Conservation (phyloP, 2,329 filamentous ascomycete genomes). For the Alternaria consortialis region DNA sequence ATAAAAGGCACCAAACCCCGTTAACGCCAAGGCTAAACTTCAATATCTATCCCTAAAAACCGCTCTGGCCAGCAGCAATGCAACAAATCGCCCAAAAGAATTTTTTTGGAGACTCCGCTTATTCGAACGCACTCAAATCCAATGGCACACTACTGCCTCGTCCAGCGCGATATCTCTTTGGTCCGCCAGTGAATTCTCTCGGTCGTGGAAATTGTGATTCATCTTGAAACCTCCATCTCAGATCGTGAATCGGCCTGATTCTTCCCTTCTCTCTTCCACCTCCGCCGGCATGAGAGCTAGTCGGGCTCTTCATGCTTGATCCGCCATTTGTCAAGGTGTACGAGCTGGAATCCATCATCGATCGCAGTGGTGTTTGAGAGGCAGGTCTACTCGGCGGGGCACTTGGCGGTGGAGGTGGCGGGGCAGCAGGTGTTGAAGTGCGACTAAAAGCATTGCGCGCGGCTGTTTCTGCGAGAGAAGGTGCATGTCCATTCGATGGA, state of each 20-base stretch:
- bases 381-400: slow-evolving; percentile 41
- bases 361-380: slow-evolving; percentile 60
- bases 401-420: slow-evolving; percentile 49
- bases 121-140: slow-evolving; percentile 72
- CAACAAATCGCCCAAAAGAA: slow-evolving; percentile 11
- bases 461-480: slow-evolving; percentile 66
- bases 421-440: slow-evolving; percentile 50
- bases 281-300: slow-evolving; percentile 28
- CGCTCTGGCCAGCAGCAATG: slow-evolving; percentile 14
- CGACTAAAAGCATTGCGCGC: slow-evolving; percentile 66
- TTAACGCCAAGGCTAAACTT: slow-evolving; percentile 34
- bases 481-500: slow-evolving; percentile 50
- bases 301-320: slow-evolving; percentile 32
- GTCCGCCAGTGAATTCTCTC: slow-evolving; percentile 76
- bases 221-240: slow-evolving; percentile 85
- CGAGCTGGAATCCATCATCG: slow-evolving; percentile 76
- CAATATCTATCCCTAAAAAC: slow-evolving; percentile 15
- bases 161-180: slow-evolving; percentile 85
- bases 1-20: slow-evolving; percentile 6
- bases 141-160: slow-evolving; percentile 93
- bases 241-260: slow-evolving; percentile 73
- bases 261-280: slow-evolving; percentile 37
- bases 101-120: slow-evolving; percentile 1
- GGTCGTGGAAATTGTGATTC: slow-evolving; percentile 86
- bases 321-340: slow-evolving; percentile 68